These are phyloP conservation scores for Achaetomium macrosporum DNA, from an alignment of 2,329 filamentous ascomycete genomes.

Conservation along the genomic window DNA sequence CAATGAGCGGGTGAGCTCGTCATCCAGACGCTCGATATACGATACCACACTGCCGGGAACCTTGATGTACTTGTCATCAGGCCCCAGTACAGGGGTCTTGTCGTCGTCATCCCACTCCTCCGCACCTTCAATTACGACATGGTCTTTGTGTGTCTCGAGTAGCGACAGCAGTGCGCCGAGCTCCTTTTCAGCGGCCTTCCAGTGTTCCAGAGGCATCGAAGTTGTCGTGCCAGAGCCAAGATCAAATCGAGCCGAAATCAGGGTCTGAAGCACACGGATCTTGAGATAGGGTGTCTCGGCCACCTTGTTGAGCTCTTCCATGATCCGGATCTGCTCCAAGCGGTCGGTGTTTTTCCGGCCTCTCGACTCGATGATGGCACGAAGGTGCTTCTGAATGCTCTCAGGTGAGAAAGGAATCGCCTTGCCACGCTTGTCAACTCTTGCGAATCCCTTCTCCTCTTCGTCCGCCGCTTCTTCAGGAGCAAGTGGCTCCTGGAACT, in stretches of 20 bases:
- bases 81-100: constrained; percentile 69
- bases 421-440: constrained; percentile 83
- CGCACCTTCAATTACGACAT: constrained; percentile 82
- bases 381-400: constrained; percentile 95
- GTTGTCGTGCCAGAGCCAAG: constrained; percentile 69
- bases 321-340: constrained; percentile 87
- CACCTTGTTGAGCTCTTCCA: constrained; percentile 94
- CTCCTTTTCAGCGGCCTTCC: constrained; percentile 90
- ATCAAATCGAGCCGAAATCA: constrained; percentile 93
- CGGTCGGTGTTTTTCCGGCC: constrained; percentile 99
- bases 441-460: constrained; percentile 83
- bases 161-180: constrained; percentile 70
- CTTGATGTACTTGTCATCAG: constrained; percentile 77
- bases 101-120: constrained; percentile 99
- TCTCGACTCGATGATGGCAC: constrained; percentile 87
- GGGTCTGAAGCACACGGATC: constrained; percentile 82
- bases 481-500: constrained; percentile 40
- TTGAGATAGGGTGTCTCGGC: constrained; percentile 86
- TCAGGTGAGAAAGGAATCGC: constrained; percentile 90
- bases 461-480: constrained; percentile 47
- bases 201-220: constrained; percentile 92
- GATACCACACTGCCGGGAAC: constrained; percentile 92
- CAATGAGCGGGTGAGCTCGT: constrained; percentile 94
- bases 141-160: constrained; percentile 71
- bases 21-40: constrained; percentile 89